These are phyloP conservation scores for Cryptococcus deneoformans DNA, from an alignment of 1,284 basidiomycete genomes.

Conservation along the genomic window DNA sequence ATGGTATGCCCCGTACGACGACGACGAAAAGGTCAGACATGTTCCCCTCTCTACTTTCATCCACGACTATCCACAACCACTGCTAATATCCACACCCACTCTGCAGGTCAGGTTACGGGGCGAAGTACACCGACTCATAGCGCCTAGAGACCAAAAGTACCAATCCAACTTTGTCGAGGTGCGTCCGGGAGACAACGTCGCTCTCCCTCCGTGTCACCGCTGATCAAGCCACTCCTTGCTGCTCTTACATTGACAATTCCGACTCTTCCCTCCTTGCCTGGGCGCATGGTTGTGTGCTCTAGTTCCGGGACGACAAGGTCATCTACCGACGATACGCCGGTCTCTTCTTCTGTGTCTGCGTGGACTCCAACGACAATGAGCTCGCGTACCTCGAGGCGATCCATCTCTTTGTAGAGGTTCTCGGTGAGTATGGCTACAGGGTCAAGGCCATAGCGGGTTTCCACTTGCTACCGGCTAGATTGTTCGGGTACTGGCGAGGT, in stretches of 20 bases:
- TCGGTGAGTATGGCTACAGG: slow-evolving; percentile 60
- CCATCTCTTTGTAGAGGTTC: slow-evolving; percentile 96
- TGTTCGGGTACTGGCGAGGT: too few species aligned
- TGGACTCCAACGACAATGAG: slow-evolving; percentile 98
- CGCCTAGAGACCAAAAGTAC: slow-evolving; percentile 97
- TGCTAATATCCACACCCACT: not conserved
- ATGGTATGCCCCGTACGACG: slow-evolving; percentile 95
- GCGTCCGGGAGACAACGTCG: slow-evolving; percentile 27
- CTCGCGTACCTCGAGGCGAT: slow-evolving; percentile 96
- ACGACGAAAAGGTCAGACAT: slow-evolving; percentile 82
- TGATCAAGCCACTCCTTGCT: not conserved
- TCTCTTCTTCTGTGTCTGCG: slow-evolving; percentile 96
- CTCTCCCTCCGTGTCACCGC: not conserved
- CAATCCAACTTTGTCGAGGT: slow-evolving; percentile 99
- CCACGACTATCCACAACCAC: not conserved
- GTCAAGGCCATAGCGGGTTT: too few species aligned
- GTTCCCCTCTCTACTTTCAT: not conserved
- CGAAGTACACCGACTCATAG: slow-evolving; percentile 92
- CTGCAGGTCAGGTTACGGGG: slow-evolving; percentile 80
- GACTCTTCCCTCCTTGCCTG: not conserved
- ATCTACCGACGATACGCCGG: slow-evolving; percentile 95
- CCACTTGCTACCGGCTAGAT: too few species aligned
- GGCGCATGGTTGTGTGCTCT: not conserved
- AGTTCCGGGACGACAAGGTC: slow-evolving; percentile 96
- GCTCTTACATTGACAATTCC: not conserved